A percentile compares a stretch with the other conserved stretches of the same genome.
phyloP scores from a whole-genome alignment of 176 grass and related monocot genomes.

The Alopecurus myosuroides region DNA sequence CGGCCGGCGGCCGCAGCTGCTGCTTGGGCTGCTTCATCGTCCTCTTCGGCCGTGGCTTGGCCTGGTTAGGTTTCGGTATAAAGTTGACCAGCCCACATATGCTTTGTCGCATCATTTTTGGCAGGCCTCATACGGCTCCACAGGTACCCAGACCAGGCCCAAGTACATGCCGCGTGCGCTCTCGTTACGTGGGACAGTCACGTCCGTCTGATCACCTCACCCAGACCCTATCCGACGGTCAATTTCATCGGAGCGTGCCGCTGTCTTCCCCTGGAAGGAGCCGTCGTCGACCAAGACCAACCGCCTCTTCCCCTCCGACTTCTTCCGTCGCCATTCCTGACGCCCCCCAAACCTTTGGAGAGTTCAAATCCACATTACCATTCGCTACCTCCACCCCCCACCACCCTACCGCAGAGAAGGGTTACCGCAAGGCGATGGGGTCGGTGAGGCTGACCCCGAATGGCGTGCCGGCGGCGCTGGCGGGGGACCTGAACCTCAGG shows the following conservation, averaged over 20 bases:
- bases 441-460: constrained; percentile 48
- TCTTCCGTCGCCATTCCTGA: not conserved
- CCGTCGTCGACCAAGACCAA: not conserved
- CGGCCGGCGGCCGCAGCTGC: constrained; percentile 2
- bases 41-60: constrained; percentile 37
- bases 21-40: constrained; percentile 28
- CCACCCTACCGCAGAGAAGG: not conserved
- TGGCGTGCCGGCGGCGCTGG: constrained; percentile 45
- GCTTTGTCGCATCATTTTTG: not conserved
- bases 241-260: not conserved
- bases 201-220: not conserved
- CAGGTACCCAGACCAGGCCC: not conserved
- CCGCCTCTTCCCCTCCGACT: not conserved
- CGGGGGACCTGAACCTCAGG: constrained; percentile 56
- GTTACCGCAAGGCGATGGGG: not conserved
- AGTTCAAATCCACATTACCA: not conserved
- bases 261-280: constrained; percentile 18
- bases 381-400: not conserved
- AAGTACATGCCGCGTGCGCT: not conserved
- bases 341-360: not conserved
- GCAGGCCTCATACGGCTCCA: not conserved
- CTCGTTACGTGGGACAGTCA: not conserved
- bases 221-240: not conserved
- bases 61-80: constrained; percentile 41
- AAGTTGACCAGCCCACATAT: not conserved